phyloP scores from a whole-genome alignment of 2,329 filamentous ascomycete species.

The Kalmusia sp. region DNA sequence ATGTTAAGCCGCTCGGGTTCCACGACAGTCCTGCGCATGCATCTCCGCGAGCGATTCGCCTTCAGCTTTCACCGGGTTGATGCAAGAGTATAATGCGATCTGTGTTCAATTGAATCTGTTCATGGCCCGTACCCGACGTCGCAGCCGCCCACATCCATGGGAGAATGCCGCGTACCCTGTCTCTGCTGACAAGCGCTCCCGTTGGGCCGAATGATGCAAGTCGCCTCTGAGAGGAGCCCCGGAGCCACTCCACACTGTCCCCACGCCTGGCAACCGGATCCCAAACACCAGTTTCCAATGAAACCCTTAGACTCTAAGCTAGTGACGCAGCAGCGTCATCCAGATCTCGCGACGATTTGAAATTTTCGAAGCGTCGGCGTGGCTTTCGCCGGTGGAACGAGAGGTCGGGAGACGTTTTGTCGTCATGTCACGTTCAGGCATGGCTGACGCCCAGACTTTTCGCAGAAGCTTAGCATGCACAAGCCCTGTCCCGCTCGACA shows the following conservation, averaged over 20 bases:
- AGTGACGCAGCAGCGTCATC: not conserved
- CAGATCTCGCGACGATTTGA: not conserved
- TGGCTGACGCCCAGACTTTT: slow-evolving; percentile 12
- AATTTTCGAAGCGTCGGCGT: not conserved
- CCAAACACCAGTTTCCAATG: not conserved
- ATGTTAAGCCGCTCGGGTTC: not conserved
- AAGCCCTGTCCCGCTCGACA: slow-evolving; percentile 10
- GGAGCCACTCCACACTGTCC: not conserved
- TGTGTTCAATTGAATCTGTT: not conserved
- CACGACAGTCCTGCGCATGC: not conserved
- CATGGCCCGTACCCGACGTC: not conserved
- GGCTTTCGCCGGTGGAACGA: not conserved
- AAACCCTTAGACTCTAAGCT: slow-evolving; percentile 2
- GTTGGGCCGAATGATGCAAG: slow-evolving; percentile 28
- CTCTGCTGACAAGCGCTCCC: slow-evolving; percentile 17
- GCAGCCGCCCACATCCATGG: not conserved
- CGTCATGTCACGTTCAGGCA: slow-evolving; percentile 12
- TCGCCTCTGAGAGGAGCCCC: not conserved
- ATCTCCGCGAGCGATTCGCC: not conserved
- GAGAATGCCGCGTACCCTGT: not conserved
- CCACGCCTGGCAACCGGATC: not conserved
- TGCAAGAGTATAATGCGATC: not conserved
- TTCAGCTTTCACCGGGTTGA: not conserved
- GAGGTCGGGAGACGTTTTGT: not conserved
- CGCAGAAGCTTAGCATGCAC: slow-evolving; percentile 15